phyloP scores from a whole-genome alignment of 1,139 yeast genomes.

The Oligophagozyma castellii region DNA sequence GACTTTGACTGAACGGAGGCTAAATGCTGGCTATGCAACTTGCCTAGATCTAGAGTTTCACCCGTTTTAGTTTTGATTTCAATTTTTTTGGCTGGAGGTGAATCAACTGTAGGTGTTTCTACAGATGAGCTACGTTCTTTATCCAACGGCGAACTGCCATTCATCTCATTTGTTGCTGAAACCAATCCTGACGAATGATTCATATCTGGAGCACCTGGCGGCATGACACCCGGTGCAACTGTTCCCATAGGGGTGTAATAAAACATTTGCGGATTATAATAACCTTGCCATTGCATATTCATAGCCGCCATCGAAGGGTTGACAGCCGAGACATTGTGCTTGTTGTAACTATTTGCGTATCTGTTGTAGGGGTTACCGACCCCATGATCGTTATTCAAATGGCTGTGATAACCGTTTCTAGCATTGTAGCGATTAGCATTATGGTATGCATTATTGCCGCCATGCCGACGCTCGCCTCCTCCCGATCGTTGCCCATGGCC shows the following conservation, averaged over 20 bases:
- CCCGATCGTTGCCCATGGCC: too few species aligned
- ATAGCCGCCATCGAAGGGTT: constrained; percentile 1
- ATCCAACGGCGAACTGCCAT: constrained; percentile 2
- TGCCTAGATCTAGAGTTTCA: constrained; percentile 19
- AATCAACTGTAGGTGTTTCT: too few species aligned
- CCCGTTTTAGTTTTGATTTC: constrained; percentile 25
- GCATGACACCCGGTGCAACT: too few species aligned
- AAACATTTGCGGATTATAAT: constrained; percentile 15
- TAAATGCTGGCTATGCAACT: constrained; percentile 13
- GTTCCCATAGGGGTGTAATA: constrained; percentile 9
- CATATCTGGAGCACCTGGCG: constrained; percentile 10
- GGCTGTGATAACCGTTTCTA: too few species aligned
- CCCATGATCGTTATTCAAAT: background rate
- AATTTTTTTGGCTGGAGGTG: constrained; percentile 16
- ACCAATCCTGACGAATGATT: constrained; percentile 3
- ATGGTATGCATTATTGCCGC: too few species aligned
- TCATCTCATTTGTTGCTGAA: constrained; percentile 2
- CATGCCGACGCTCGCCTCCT: too few species aligned
- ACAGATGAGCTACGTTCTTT: too few species aligned
- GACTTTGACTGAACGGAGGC: constrained; percentile 2
- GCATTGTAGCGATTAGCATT: too few species aligned
- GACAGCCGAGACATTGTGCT: constrained; percentile 3
- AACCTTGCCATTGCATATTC: constrained; percentile 14
- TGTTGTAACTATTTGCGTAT: constrained; percentile 2
- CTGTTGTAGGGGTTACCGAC: constrained; percentile 1